Evolutionary conservation across 257 asterid genomes (phyloP).

Genomic region (Petunia axillaris): DNA sequence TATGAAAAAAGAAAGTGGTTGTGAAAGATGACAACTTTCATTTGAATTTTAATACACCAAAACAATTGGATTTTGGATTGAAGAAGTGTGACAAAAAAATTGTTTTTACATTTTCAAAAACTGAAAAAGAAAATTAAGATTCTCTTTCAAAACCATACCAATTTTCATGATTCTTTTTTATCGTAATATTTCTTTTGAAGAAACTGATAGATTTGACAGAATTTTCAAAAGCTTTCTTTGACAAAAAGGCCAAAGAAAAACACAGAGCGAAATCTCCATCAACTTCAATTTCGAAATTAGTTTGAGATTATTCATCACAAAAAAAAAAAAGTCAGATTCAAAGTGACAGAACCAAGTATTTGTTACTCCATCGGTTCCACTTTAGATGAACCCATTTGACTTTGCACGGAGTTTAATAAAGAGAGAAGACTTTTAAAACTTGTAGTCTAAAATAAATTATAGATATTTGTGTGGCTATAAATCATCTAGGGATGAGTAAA

Average conservation of each 20-base stretch:
- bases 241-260: background rate
- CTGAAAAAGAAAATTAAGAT: too few species aligned
- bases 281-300: background rate
- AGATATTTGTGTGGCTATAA: too few species aligned
- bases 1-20: background rate
- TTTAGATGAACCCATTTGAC: too few species aligned
- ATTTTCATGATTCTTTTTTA: too few species aligned
- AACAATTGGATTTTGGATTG: background rate
- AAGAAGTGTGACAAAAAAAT: background rate
- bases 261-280: background rate
- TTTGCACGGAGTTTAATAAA: too few species aligned
- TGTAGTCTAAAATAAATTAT: too few species aligned
- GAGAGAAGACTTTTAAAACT: too few species aligned
- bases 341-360: background rate
- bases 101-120: too few species aligned
- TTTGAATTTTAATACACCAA: background rate
- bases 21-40: background rate
- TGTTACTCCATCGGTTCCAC: too few species aligned
- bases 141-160: too few species aligned
- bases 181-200: background rate
- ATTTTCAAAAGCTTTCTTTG: background rate
- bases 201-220: background rate
- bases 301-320: constrained; percentile 7
- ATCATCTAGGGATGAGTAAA: too few species aligned
- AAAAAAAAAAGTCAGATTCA: background rate